Evolutionary conservation across 225 moss, liverwort and hornwort species (phyloP).

Genomic region (Sphagnum tenellum): DNA sequence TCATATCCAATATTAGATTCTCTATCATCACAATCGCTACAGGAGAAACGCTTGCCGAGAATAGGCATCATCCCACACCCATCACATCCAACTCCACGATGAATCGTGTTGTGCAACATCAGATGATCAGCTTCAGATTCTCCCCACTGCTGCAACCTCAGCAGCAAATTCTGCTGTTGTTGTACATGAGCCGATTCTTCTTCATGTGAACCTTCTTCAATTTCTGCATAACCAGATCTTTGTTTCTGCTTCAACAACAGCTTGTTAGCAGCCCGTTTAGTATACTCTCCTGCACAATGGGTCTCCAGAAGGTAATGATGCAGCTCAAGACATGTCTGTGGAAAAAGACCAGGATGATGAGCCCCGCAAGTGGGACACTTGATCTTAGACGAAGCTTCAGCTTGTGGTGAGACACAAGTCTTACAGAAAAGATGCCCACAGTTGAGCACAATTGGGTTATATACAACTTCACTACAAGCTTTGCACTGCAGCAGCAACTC

Average conservation of each 20-base stretch:
- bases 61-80: slow-evolving; percentile 74
- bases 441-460: slow-evolving; percentile 75
- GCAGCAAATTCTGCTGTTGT: no score
- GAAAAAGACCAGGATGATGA: slow-evolving; percentile 64
- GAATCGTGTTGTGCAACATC: slow-evolving; percentile 21
- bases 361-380: slow-evolving; percentile 39
- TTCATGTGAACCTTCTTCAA: slow-evolving; percentile 23
- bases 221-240: slow-evolving; percentile 13
- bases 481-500: slow-evolving; percentile 31
- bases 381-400: slow-evolving; percentile 4
- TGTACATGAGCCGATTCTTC: no score
- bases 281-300: slow-evolving; percentile 32
- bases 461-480: slow-evolving; percentile 59
- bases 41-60: slow-evolving; percentile 57
- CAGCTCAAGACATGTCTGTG: slow-evolving; percentile 64
- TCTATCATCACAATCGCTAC: slow-evolving; percentile 47
- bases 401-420: slow-evolving; percentile 31
- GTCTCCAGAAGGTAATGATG: slow-evolving; percentile 68
- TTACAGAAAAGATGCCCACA: slow-evolving; percentile 90
- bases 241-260: not conserved
- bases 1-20: slow-evolving; percentile 49
- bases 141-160: no score
- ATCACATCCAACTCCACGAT: slow-evolving; percentile 26
- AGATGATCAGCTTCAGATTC: no score
- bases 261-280: slow-evolving; percentile 23